These are phyloP conservation scores for Gossypioides kirkii DNA, from an alignment of 345 rosid genomes.

Conservation along the genomic window DNA sequence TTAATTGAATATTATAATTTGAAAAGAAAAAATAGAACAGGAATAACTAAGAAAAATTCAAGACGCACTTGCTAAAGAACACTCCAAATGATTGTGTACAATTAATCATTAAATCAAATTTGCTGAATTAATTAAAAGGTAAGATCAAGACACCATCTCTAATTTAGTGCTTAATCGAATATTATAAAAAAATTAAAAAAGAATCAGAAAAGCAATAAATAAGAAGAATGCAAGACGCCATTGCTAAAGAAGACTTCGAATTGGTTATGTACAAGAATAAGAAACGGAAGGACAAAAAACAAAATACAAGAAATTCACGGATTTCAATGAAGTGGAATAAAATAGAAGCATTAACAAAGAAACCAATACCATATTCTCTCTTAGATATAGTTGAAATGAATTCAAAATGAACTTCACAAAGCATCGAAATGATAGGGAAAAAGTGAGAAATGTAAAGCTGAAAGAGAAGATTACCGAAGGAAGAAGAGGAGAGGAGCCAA, in stretches of 20 bases:
- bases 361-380: background rate
- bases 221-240: background rate
- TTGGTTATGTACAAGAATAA: background rate
- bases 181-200: background rate
- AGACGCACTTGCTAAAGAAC: background rate
- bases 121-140: background rate
- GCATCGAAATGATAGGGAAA: background rate
- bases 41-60: background rate
- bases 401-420: background rate
- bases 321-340: background rate
- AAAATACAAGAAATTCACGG: background rate
- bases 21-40: background rate
- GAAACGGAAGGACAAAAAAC: background rate
- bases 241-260: background rate
- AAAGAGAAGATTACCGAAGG: constrained; percentile 34
- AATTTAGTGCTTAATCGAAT: background rate
- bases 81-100: background rate
- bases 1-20: background rate
- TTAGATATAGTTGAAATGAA: background rate
- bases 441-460: background rate
- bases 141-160: background rate
- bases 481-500: constrained; percentile 49
- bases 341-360: background rate
- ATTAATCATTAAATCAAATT: background rate
- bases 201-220: background rate